Evolutionary conservation across 2,329 filamentous ascomycete species (phyloP).

Genomic region (Dactylellina haptotyla): DNA sequence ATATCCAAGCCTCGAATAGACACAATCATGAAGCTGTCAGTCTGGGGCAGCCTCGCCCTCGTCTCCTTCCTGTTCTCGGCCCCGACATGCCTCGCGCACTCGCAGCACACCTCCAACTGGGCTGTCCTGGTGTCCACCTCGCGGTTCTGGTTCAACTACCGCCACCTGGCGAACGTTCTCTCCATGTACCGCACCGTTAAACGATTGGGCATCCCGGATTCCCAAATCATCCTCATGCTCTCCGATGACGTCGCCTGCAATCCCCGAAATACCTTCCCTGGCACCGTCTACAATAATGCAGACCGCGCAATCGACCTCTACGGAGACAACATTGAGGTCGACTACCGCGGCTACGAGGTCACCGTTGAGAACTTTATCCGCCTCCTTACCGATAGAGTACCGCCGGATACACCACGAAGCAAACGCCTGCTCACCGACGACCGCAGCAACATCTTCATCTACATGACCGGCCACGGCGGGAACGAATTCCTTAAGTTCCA

Average conservation of each 20-base stretch:
- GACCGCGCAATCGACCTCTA: constrained; percentile 95
- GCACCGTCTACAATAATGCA: constrained; percentile 97
- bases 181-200: constrained; percentile 98
- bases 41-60: constrained; percentile 38
- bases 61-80: constrained; percentile 28
- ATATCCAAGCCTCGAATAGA: too few relatives aligned
- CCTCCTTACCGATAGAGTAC: constrained; percentile 90
- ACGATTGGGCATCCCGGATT: constrained; percentile 95
- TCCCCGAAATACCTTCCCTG: constrained; percentile 95
- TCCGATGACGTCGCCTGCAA: constrained; percentile 99
- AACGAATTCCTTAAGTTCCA: constrained; percentile 99
- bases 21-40: constrained; percentile 45
- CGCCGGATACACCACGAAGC: constrained; percentile 91
- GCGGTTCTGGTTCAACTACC: constrained; percentile 99
- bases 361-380: constrained; percentile 99
- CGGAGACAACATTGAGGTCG: constrained; percentile 98
- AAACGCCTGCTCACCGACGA: constrained; percentile 95
- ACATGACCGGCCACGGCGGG: constrained; percentile 98
- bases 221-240: constrained; percentile 99
- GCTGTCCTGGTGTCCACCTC: constrained; percentile 98
- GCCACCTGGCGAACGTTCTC: constrained; percentile 95
- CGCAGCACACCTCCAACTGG: constrained; percentile 97
- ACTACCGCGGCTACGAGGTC: constrained; percentile 97
- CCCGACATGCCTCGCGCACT: constrained; percentile 61
- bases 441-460: constrained; percentile 94